Percentiles rank a stretch among this genome's conserved stretches.
Evolutionary conservation across 192 early-diverging fungal species (phyloP).

Genomic region (Coemansia sp.): DNA sequence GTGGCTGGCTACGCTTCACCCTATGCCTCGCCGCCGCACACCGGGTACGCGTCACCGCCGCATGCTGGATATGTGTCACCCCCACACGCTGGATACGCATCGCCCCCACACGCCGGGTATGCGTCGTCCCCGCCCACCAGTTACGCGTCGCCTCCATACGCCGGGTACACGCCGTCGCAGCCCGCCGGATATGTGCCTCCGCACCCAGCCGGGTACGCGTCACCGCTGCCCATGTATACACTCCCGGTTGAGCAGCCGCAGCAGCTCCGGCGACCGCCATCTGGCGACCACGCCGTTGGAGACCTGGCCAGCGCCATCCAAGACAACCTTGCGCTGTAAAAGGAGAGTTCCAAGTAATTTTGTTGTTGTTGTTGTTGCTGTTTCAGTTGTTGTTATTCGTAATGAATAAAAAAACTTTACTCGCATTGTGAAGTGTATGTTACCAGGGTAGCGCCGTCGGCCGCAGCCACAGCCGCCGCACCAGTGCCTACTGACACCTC

Average conservation of each 20-base stretch:
- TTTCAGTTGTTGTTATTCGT: no score
- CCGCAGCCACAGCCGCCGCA: no score
- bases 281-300: constrained; percentile 1
- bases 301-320: constrained; percentile 30
- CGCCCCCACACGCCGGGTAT: no score
- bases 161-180: background rate
- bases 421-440: constrained; percentile 7
- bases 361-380: no score
- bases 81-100: no score
- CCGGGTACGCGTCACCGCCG: no score
- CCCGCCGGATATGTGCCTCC: background rate
- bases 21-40: no score
- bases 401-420: background rate
- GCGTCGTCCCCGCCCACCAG: no score
- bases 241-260: constrained; percentile 9
- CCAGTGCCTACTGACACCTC: no score
- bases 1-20: no score
- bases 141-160: constrained; percentile 38
- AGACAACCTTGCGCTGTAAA: constrained; percentile 30
- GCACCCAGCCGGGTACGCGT: constrained; percentile 4
- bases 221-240: background rate
- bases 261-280: background rate
- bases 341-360: background rate
- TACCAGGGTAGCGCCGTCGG: background rate
- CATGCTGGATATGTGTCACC: no score